Evolutionary conservation across 768 basidiomycete species (phyloP), one percentile per base, ranked within the genome.

Genomic region (Galerina marginata): DNA sequence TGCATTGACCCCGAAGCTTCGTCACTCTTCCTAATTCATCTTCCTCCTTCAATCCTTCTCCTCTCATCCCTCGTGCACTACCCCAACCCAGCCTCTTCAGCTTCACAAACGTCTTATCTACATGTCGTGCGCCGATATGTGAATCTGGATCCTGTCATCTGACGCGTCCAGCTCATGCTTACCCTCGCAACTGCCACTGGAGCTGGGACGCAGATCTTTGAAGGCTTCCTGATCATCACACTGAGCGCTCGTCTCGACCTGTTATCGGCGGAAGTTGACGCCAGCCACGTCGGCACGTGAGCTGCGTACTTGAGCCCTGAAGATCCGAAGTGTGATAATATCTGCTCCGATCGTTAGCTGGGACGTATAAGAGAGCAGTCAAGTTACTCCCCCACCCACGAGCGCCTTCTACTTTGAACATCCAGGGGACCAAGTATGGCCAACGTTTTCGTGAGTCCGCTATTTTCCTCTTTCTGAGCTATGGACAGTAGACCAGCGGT

Each of bases 381-480:
- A 26, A 12, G 36, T 15, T 16, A 38, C 45, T 48, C 43, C 49
- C 25, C 15, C 33, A 60, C 51, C 55, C 54, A 42, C 54, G 20
- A 50, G 33, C 29, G 50, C 57, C 44, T 57, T 29, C 40, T 39
- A 49, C 45, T 60, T 55, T 42, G 43, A 38, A 25, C 20, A 20
- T 20, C n/a, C 52, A 26, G 59, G 62, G 57, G 58, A 49, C 62
- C 65, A 62, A 67, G 59, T 66, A 73, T 76, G 71, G 52, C 74
- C 61, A 73, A 75, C 67, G 68, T 69, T 25, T 72, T 50, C 54
- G 69, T 72, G 55, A 67, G 68, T 66, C 20, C 20, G 14, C 20
- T 43, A 7, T 20, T 9, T 25, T 11, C 15, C 44, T 16, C 54
- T 36, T 16, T 14, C 29, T 56, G 44, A 23, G 36, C 23, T 25